Evolutionary conservation across 805 yeast genomes (phyloP).

Genomic region (Alloascoidea hylecoeti): DNA sequence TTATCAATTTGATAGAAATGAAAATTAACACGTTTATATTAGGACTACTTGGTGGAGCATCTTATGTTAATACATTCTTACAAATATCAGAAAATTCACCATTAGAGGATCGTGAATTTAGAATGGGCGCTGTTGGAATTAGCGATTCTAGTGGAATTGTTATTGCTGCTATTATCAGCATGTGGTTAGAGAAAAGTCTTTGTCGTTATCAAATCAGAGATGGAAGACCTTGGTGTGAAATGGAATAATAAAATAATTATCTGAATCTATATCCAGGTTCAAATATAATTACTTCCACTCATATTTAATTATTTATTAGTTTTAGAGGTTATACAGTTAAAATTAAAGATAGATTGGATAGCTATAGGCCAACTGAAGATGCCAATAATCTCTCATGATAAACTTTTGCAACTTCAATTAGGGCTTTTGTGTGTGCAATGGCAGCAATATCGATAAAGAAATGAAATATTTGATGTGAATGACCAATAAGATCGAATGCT

Average conservation of each 20-base stretch:
- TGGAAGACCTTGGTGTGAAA: constrained; percentile 72
- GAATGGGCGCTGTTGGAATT: constrained; percentile 72
- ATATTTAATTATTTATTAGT: too few relatives aligned
- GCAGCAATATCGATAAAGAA: constrained; percentile 20
- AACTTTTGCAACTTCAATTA: background rate
- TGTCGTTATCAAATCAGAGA: constrained; percentile 57
- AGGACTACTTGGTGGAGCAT: constrained; percentile 77
- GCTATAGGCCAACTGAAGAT: too few relatives aligned
- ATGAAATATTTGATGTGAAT: constrained; percentile 80
- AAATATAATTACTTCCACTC: too few relatives aligned
- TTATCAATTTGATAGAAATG: background rate
- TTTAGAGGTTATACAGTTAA: too few relatives aligned
- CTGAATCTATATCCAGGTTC: too few relatives aligned
- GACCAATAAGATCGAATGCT: constrained; percentile 61
- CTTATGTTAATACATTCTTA: constrained; percentile 82
- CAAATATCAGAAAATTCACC: constrained; percentile 49
- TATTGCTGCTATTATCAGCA: constrained; percentile 62
- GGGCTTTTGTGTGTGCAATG: background rate
- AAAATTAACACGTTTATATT: background rate
- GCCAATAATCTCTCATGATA: too few relatives aligned
- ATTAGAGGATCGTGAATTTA: constrained; percentile 49
- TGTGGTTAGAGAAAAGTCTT: constrained; percentile 58
- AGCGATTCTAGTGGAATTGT: constrained; percentile 81
- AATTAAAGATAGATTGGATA: too few relatives aligned
- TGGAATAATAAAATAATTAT: too few relatives aligned